Evolutionary conservation across 495 filamentous ascomycete genomes (phyloP), one percentile per base, ranked within the genome.

Genomic region (Lentithecium fluviatile): DNA sequence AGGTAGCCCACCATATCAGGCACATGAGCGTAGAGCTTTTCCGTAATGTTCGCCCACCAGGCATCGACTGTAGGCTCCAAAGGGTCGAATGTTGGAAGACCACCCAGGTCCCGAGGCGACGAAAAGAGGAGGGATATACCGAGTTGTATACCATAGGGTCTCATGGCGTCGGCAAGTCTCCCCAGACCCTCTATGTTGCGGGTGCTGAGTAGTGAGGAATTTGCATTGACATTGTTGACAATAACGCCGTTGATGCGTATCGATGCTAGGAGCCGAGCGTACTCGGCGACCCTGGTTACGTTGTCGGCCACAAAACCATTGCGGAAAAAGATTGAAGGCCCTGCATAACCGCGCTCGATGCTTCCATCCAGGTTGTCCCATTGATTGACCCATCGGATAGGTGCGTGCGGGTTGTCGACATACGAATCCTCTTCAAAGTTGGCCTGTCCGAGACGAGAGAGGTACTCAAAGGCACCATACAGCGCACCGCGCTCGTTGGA

Each of bases 201-300:
- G 1, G 76, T 59, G 3, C 64, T 82, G 45, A 90, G 73, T 5
- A 86, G 71, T 0, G 74, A 76, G 0, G 80, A 74, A 62, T 88
- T 84, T 13, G 87, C 84, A 66, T 90, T 90, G 62, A 89, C 86
- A 53, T 90, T 89, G 73, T 90, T 90, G 69, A 87, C 79, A 2
- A 89, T 67, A 26, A 87, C 75, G 1, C 75, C 85, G 59, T 90
- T 90, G 67, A 89, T 72, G 23, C 82, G 74, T 36, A 88, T 79
- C 0, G 86, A 89, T n/a, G 86, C 78, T 20, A 89, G 71, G 3
- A 90, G 74, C 3, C 87, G 85, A 3, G 83, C 87, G 68, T 88
- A 89, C 67, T 87, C 76, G 0, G 74, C 64, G 0, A 78, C 81
- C 0, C 85, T 81, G 5, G 79, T 82, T 47, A 86, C 70, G 65